Base-by-base conservation (phyloP, 192 early-diverging fungal species). In the Coemansia sp. region DNA sequence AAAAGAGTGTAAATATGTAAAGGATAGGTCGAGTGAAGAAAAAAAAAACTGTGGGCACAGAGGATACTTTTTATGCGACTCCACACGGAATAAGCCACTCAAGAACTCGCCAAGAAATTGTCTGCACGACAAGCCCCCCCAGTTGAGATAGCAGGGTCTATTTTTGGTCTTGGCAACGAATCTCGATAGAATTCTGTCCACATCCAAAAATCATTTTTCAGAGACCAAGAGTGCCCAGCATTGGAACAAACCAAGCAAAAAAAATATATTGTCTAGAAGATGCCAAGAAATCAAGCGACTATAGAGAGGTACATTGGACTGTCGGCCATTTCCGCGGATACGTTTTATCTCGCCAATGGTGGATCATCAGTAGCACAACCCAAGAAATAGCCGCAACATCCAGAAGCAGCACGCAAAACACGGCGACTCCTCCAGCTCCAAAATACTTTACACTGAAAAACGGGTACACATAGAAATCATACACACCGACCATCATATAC, bases 381-480 rank as follows among this genome's bases (percentile, higher is more conserved):
- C 80, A 83, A 13, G 72, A 55, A 46, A 83, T 68, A 27, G 65
- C 75, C 1, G 72, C 70, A 4, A 83, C 58, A 36, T 72, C 53
- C 6, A 73, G 34, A 12, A 75, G 41, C 31, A 83, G 39, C 34
- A 78, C 24, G 20, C 80, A 83, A 12, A 83, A 49, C 6, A 83
- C 20, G 1, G 67, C 75, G 3, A 83, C 69, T 33, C 74, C 77
- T 3, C 73, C 76, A 62, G 13, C 36, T 49, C 72, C 76, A 64
- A 83, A 83, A 29, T 71, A 83, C 40, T 60, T 31, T 1, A 63
- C 36, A 27, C 75, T 75, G 20, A 83, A 83, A 40, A 83, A 83
- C 64, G 80, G 80, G 49, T 83, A 83, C 43, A 83, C 80, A 50
- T 83, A 83, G 40, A 83, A 83, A 5, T 41, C 80, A 34, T 83